Evolutionary conservation across 2,329 filamentous ascomycete genomes (phyloP), one percentile per base, ranked within the genome.

Genomic region (Lasiodiplodia citricola): DNA sequence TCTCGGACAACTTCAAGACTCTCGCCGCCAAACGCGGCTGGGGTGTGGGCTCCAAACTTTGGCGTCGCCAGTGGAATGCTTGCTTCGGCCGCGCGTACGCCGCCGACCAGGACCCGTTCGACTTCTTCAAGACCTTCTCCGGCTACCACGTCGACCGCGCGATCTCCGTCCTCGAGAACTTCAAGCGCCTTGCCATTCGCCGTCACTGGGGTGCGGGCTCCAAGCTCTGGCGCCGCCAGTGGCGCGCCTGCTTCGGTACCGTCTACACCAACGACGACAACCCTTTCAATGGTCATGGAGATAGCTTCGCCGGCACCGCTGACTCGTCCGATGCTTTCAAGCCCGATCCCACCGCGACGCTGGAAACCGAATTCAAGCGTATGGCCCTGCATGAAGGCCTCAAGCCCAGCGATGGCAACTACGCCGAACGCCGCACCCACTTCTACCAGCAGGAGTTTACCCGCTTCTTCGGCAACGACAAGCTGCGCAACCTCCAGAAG

Each of bases 401-500:
- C 35, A 7, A 23, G n/a, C 18, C 7, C 18, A 1, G 14, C 11
- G 18, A 21, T 23, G 3, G 21, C 4, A 13, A 51, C 13, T 66
- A 47, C 21, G 14, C 18, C 3, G 2, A 37, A 4, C n/a, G 51
- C n/a, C 63, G 63, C 10, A 18, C 21, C 16, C 25, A 37, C 11
- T 65, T 37, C 38, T 69, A 25, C 18, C 68, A 70, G 11, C 66
- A 66, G 16, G 13, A 72, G 65, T 71, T 76, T 44, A 51, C 64
- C 2, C 71, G 71, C 60, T 70, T 72, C 60, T 76, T 74, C 37
- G 73, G 72, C 2, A 52, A 66, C 47, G 67, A 68, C 25, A 72
- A 70, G 37, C 69, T 78, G 13, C 70, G 71, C 13, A 68, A 68
- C 2, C 77, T 73, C 72, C 74, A 76, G 58, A 68, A 73, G 16